Evolutionary conservation across 805 yeast genomes (phyloP), one percentile per base, ranked within the genome.

Genomic region (Wickerhamiella kurtzmanii): DNA sequence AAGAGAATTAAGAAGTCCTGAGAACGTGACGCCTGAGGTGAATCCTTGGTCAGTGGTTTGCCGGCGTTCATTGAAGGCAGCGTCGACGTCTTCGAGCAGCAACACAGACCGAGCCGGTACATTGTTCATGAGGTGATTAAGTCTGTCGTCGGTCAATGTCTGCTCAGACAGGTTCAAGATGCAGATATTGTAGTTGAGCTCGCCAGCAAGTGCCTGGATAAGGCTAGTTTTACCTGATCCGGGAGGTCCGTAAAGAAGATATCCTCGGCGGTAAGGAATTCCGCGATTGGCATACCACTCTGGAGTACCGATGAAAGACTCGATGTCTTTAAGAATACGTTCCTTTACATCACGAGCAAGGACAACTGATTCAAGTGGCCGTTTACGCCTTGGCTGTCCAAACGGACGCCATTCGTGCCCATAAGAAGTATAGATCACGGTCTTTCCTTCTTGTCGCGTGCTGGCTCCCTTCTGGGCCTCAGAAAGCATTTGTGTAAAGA

Each of bases 341-440:
- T 81, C 83, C 50, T 78, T 78, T 44, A 92, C 70, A 2, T 84
- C 87, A 20, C 72, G 63, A 62, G 87, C 97, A 45, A 92, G 67
- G 21, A 92, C 79, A 15, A 92, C 98, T 5, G 94, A 82, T 3
- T 82, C 89, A 36, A 89, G 65, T 22, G 81, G 65, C 56, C 98
- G 72, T 65, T 89, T 89, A 56, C 79, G 80, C 52, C 96, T 73
- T 1, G 98, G 97, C 60, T 80, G 88, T 2, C 98, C 98, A 68
- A 92, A 92, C 3, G 95, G 95, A 58, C 97, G 72, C 98, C 98
- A 92, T 60, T 92, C 98, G 22, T 95, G 95, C 0, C 97, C 98
- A 85, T 92, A 89, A 9, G 95, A 82, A 3, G 96, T 85, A 63
- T 76, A 92, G 3, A 92, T 67, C 5, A 92, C 97, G 0, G 97